A percentile compares a stretch with the other conserved stretches of the same genome.
Evolutionary conservation across 2,329 filamentous ascomycete species (phyloP).

Genomic region (Hymenoscyphus salicellus): DNA sequence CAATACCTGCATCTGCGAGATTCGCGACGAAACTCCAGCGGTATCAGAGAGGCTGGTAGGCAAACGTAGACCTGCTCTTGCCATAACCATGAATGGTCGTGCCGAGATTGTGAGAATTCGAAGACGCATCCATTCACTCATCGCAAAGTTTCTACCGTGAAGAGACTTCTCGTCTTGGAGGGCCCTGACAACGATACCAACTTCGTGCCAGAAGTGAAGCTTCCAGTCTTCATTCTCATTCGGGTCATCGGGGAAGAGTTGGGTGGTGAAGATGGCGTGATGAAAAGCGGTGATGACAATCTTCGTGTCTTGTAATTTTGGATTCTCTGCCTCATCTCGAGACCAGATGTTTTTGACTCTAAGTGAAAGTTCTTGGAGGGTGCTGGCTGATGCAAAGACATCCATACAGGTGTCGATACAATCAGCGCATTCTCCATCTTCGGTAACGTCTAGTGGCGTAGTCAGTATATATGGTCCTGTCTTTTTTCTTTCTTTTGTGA

Average conservation of each 20-base stretch:
- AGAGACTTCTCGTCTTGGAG: conserved; percentile 7
- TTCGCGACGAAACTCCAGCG: not conserved
- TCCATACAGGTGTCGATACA: conserved; percentile 8
- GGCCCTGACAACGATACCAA: conserved; percentile 3
- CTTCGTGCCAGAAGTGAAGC: conserved; percentile 11
- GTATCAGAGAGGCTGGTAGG: not conserved
- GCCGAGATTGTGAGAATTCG: conserved; percentile 10
- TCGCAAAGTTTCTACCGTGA: conserved; percentile 3
- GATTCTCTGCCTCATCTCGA: not conserved
- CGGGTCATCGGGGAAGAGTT: not conserved
- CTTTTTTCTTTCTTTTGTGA: not conserved
- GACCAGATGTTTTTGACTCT: conserved; percentile 9
- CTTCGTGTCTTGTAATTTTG: conserved; percentile 7
- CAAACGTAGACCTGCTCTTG: conserved; percentile 1
- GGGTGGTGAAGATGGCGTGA: conserved; percentile 2
- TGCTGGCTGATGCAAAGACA: not conserved
- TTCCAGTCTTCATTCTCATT: conserved; percentile 9
- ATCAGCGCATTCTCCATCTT: conserved; percentile 8
- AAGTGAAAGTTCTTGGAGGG: conserved; percentile 1
- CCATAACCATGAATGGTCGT: conserved; percentile 9
- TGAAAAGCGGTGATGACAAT: conserved; percentile 10
- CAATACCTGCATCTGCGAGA: conserved; percentile 8
- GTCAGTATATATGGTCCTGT: not conserved
- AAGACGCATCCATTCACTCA: conserved; percentile 11
- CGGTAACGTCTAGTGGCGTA: conserved; percentile 3